These are phyloP conservation scores for Pseudevernia furfuracea DNA, from an alignment of 495 filamentous ascomycete genomes.

Conservation along the genomic window DNA sequence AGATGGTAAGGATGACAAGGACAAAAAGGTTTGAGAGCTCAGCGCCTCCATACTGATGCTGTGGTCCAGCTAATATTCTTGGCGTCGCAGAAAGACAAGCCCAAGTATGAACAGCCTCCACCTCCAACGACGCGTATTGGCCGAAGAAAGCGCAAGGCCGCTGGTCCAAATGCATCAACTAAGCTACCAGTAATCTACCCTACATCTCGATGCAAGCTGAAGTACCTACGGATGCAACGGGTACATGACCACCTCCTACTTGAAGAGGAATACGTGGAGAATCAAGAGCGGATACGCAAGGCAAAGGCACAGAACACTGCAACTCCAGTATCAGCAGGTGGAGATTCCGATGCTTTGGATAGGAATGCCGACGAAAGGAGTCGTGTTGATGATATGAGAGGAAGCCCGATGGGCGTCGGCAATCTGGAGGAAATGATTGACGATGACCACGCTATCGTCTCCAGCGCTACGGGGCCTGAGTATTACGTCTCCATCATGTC, in stretches of 20 bases:
- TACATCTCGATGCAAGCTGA: constrained; percentile 93
- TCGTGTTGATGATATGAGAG: constrained; percentile 96
- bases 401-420: constrained; percentile 96
- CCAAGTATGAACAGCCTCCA: constrained; percentile 97
- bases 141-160: constrained; percentile 93
- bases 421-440: constrained; percentile 99
- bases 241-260: constrained; percentile 95
- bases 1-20: constrained; percentile 79
- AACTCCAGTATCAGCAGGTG: constrained; percentile 44
- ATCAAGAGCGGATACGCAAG: constrained; percentile 90
- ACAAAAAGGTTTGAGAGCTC: constrained; percentile 70
- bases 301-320: constrained; percentile 73
- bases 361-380: constrained; percentile 91
- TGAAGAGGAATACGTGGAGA: constrained; percentile 98
- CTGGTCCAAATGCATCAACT: constrained; percentile 83
- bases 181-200: constrained; percentile 92
- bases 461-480: constrained; percentile 91
- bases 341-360: constrained; percentile 59
- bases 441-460: constrained; percentile 98
- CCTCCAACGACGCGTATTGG: constrained; percentile 94
- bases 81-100: constrained; percentile 81
- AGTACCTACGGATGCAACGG: constrained; percentile 94
- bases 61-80: constrained; percentile 22
- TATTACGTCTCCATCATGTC: constrained; percentile 99
- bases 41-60: constrained; percentile 8